Evolutionary conservation across 108 stramenopile genomes (phyloP).

Genomic region (Stephanodiscus triporus): DNA sequence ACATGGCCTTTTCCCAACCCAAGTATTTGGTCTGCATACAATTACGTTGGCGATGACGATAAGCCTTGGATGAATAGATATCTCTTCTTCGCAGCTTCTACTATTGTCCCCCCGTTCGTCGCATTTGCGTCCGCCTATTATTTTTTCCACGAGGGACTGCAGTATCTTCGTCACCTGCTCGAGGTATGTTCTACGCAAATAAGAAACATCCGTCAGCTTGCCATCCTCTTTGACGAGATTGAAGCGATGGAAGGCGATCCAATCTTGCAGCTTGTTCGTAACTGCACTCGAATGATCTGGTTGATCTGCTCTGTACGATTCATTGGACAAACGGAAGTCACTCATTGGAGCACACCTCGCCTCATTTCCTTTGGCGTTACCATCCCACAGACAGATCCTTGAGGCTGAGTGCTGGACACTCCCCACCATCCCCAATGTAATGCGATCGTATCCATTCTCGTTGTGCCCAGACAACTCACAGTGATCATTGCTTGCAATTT

Average conservation of each 20-base stretch:
- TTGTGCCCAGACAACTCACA: not conserved
- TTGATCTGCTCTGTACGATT: not conserved
- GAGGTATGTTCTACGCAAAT: not conserved
- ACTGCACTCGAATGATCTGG: not conserved
- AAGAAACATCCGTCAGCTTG: not conserved
- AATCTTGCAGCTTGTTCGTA: constrained; percentile 6
- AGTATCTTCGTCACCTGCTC: not conserved
- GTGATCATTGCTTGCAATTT: not conserved
- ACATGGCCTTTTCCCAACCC: not conserved
- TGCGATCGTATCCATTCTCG: too few species aligned
- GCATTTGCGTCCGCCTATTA: not conserved
- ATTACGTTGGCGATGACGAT: constrained; percentile 2
- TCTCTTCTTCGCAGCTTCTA: not conserved
- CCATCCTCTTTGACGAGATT: not conserved
- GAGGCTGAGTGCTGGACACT: too few species aligned
- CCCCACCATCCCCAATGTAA: too few species aligned
- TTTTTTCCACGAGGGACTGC: not conserved
- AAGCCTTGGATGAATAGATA: not conserved
- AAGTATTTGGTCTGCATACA: not conserved
- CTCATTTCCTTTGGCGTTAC: too few species aligned
- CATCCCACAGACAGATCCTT: too few species aligned
- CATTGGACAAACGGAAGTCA: too few species aligned
- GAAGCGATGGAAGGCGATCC: not conserved
- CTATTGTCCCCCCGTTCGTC: not conserved
- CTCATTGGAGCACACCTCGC: too few species aligned